Percentiles rank a stretch among this genome's conserved stretches.
Evolutionary conservation across 2,329 filamentous ascomycete species (phyloP).

Genomic region (Lasiodiplodia citricola): DNA sequence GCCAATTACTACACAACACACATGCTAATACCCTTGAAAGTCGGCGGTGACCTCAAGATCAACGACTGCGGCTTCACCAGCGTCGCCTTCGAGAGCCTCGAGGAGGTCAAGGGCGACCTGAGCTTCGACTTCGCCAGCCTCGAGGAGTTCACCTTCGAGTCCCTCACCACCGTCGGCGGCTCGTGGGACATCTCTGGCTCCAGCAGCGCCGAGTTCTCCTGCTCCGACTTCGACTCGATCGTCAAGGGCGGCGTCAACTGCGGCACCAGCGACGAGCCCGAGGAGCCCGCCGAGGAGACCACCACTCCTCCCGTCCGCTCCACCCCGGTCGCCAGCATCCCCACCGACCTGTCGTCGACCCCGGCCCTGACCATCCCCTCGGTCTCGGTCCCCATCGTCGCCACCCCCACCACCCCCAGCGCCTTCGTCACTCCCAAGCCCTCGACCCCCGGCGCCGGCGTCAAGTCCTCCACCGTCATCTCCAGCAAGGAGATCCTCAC

Average conservation of each 20-base stretch:
- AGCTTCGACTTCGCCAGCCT: neutral
- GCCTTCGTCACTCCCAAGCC: neutral
- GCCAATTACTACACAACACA: neutral
- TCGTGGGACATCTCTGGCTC: slow-evolving; percentile 3
- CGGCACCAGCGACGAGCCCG: slow-evolving; percentile 5
- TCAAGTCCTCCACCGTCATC: neutral
- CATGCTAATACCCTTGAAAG: neutral
- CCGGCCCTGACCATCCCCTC: slow-evolving; percentile 4
- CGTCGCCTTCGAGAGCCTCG: slow-evolving; percentile 15
- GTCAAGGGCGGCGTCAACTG: slow-evolving; percentile 8
- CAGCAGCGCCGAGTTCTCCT: neutral
- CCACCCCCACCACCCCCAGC: neutral
- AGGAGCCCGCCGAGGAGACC: neutral
- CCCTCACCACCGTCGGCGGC: slow-evolving; percentile 7
- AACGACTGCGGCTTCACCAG: slow-evolving; percentile 16
- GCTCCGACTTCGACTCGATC: neutral
- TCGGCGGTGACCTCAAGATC: slow-evolving; percentile 21
- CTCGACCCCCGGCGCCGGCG: neutral
- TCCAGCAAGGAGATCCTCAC: slow-evolving; percentile 6
- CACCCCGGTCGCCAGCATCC: slow-evolving; percentile 5
- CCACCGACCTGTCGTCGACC: slow-evolving; percentile 12
- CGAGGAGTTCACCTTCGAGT: slow-evolving; percentile 1
- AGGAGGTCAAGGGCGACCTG: slow-evolving; percentile 31
- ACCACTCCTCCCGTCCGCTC: slow-evolving; percentile 5
- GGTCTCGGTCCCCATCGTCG: slow-evolving; percentile 5